Evolutionary conservation across 495 filamentous ascomycete species (phyloP).

Genomic region (Cairneyella variabilis): DNA sequence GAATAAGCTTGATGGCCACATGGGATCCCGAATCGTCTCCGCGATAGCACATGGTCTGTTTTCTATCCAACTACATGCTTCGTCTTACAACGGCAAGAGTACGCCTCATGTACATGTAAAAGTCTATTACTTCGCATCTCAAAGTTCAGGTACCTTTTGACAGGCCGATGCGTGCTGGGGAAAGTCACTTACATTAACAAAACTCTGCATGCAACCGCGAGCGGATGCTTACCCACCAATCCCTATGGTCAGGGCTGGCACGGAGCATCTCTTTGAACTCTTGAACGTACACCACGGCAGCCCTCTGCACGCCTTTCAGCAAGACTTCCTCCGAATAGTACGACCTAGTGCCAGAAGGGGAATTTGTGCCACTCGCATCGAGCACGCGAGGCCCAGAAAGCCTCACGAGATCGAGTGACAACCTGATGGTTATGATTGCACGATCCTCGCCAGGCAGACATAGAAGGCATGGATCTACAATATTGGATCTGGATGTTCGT

Average conservation of each 20-base stretch:
- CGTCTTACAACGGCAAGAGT: not conserved
- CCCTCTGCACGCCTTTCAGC: not conserved
- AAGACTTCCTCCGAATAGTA: not conserved
- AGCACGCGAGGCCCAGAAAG: constrained; percentile 1
- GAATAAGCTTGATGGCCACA: constrained; percentile 20
- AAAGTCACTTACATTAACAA: not conserved
- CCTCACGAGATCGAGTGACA: not conserved
- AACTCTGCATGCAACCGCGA: not conserved
- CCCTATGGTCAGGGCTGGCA: constrained; percentile 4
- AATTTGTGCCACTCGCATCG: not conserved
- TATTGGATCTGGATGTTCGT: constrained; percentile 23
- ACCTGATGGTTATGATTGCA: not conserved
- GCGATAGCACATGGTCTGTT: not conserved
- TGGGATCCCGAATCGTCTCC: constrained; percentile 7
- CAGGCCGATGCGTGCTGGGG: too few relatives aligned
- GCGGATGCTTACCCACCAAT: constrained; percentile 1
- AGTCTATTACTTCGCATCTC: too few relatives aligned
- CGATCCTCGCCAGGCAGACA: not conserved
- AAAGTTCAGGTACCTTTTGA: too few relatives aligned
- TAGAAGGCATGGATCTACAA: constrained; percentile 14
- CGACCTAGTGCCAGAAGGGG: not conserved
- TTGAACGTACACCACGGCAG: not conserved
- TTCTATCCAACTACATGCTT: not conserved
- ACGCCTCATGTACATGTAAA: not conserved
- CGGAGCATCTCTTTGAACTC: constrained; percentile 1